These are phyloP conservation scores for Macrocybe gigantea DNA, from an alignment of 768 basidiomycete species.

Conservation along the genomic window DNA sequence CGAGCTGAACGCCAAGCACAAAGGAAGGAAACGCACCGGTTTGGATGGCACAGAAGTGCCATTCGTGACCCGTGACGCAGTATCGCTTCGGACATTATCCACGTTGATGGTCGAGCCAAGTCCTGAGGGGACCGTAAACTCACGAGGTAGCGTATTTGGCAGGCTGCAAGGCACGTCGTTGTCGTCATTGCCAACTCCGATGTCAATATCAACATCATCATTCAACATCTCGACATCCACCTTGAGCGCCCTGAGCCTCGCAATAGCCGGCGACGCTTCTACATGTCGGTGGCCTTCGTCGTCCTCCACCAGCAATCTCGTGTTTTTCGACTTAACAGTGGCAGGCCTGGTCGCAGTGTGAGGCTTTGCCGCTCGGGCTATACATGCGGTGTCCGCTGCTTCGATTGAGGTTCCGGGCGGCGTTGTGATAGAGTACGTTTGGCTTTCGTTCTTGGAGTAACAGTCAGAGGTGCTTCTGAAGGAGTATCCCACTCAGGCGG, in stretches of 20 bases:
- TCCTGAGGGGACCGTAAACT: too few relatives aligned
- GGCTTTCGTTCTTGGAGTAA: too few relatives aligned
- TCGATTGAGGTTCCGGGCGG: too few relatives aligned
- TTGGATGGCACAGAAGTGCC: too few relatives aligned
- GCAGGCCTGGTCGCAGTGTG: neutral
- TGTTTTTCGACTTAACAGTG: slow-evolving; percentile 11
- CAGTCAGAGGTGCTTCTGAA: too few relatives aligned
- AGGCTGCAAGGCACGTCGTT: neutral
- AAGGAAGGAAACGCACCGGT: too few relatives aligned
- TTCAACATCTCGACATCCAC: slow-evolving; percentile 20
- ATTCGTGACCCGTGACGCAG: too few relatives aligned
- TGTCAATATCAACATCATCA: slow-evolving; percentile 7
- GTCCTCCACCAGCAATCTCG: slow-evolving; percentile 11
- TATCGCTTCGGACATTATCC: too few relatives aligned
- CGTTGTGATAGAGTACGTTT: too few relatives aligned
- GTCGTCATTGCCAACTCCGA: slow-evolving; percentile 1
- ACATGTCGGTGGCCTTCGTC: slow-evolving; percentile 7
- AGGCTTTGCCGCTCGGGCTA: neutral
- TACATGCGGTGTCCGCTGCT: slow-evolving; percentile 1
- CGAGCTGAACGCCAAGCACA: too few relatives aligned
- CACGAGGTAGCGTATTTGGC: slow-evolving; percentile 13
- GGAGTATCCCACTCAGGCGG: too few relatives aligned
- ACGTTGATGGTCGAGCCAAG: too few relatives aligned
- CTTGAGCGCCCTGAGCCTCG: slow-evolving; percentile 13
- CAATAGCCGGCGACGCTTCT: slow-evolving; percentile 18